These are phyloP conservation scores for Irpex rosettiformis DNA, from an alignment of 1,284 basidiomycete genomes.

Conservation along the genomic window DNA sequence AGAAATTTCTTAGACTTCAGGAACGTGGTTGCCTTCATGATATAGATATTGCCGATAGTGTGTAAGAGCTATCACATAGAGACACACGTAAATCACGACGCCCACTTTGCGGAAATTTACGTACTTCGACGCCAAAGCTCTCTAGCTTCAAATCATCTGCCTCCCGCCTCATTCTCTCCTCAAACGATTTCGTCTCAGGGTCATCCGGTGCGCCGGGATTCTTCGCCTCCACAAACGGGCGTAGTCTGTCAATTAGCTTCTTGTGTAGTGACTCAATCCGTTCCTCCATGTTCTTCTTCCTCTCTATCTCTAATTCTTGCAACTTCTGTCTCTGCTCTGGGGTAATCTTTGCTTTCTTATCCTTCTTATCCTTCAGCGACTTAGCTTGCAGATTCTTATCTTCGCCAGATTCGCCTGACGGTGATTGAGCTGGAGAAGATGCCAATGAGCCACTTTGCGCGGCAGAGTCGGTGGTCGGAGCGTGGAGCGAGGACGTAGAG, in stretches of 20 bases:
- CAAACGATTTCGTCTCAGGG: conserved; percentile 77
- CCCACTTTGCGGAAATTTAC: conserved; percentile 15
- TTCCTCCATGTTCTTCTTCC: conserved; percentile 75
- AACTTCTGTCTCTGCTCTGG: conserved; percentile 85
- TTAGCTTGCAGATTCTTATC: conserved; percentile 19
- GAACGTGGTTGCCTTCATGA: conserved; percentile 90
- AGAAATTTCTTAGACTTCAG: conserved; percentile 91
- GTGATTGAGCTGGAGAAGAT: neutral
- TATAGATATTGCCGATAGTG: conserved; percentile 87
- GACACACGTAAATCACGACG: neutral
- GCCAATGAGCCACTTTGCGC: neutral
- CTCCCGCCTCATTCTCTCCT: conserved; percentile 77
- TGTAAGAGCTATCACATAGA: conserved; percentile 75
- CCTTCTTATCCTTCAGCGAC: conserved; percentile 29
- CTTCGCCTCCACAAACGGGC: conserved; percentile 88
- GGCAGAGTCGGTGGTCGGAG: conserved; percentile 1
- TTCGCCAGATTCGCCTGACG: conserved; percentile 28
- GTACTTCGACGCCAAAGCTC: conserved; percentile 95
- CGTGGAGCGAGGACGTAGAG: neutral
- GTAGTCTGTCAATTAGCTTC: conserved; percentile 80
- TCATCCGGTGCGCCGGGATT: conserved; percentile 86
- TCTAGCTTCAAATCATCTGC: conserved; percentile 97
- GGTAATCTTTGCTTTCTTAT: conserved; percentile 64
- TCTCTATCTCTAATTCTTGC: conserved; percentile 75
- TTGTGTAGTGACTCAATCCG: conserved; percentile 69